These are phyloP conservation scores for Coemansia sp. DNA, from an alignment of 371 early-diverging fungal species.

Conservation along the genomic window DNA sequence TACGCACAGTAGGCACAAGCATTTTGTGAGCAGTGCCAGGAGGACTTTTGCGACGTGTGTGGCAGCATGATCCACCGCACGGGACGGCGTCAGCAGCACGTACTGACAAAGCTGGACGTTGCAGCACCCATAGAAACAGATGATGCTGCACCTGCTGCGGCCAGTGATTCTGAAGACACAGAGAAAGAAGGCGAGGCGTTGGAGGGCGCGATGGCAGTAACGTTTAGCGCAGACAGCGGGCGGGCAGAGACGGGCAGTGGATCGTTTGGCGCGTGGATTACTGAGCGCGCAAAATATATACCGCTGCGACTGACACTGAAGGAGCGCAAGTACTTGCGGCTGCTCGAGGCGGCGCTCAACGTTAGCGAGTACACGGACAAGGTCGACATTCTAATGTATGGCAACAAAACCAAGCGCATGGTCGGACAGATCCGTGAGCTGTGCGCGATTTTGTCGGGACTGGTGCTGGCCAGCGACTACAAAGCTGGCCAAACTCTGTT, in stretches of 20 bases:
- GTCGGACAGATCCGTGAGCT: slow-evolving; percentile 93
- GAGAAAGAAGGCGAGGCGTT: slow-evolving; percentile 17
- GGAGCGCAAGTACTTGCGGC: slow-evolving; percentile 85
- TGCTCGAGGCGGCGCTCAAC: slow-evolving; percentile 90
- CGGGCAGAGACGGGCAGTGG: slow-evolving; percentile 54
- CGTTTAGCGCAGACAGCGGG: slow-evolving; percentile 46
- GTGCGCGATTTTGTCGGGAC: slow-evolving; percentile 89
- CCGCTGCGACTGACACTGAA: slow-evolving; percentile 83
- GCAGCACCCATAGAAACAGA: neutral
- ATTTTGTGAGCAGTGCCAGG: slow-evolving; percentile 74
- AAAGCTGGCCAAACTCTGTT: slow-evolving; percentile 86
- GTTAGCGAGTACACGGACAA: slow-evolving; percentile 93
- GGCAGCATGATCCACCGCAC: slow-evolving; percentile 84
- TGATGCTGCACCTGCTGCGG: neutral
- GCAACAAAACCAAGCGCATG: slow-evolving; percentile 84
- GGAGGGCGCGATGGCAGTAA: slow-evolving; percentile 28
- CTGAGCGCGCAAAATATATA: slow-evolving; percentile 84
- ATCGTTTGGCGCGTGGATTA: slow-evolving; percentile 72
- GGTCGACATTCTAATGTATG: slow-evolving; percentile 83
- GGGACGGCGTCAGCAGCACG: slow-evolving; percentile 71
- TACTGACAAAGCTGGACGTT: slow-evolving; percentile 3
- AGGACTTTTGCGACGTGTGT: slow-evolving; percentile 91
- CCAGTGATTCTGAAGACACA: neutral
- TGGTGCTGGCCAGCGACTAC: slow-evolving; percentile 81
- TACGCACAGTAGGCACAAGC: slow-evolving; percentile 53